These are phyloP conservation scores for Dysphania ambrosioides DNA, from an alignment of 148 eudicot genomes.

Conservation along the genomic window DNA sequence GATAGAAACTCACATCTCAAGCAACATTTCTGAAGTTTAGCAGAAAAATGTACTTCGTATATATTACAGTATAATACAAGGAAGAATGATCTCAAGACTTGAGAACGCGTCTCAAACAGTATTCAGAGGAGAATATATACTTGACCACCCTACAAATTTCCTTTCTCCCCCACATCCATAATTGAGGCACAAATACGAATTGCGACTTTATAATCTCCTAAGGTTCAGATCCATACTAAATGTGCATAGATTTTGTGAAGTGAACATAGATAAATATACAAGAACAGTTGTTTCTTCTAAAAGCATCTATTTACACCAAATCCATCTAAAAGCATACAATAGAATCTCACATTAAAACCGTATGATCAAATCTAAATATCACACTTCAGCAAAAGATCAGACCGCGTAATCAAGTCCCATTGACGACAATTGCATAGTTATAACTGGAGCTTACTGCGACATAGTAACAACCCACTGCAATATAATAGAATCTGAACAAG, in stretches of 20 bases:
- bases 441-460: conserved; percentile 31
- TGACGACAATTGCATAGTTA: conserved; percentile 29
- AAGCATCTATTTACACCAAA: conserved; percentile 10
- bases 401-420: conserved; percentile 20
- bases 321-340: not conserved
- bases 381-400: not conserved
- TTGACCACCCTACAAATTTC: not conserved
- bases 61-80: not conserved
- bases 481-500: conserved; percentile 27
- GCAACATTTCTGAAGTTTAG: not conserved
- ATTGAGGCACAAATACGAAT: not conserved
- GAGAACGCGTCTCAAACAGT: not conserved
- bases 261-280: not conserved
- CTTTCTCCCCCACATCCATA: not conserved
- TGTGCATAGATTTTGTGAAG: not conserved
- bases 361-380: not conserved
- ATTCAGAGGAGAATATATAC: too few relatives aligned
- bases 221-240: not conserved
- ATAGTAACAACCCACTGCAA: conserved; percentile 33
- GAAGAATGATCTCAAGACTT: not conserved
- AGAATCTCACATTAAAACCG: not conserved
- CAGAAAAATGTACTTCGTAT: not conserved
- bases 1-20: not conserved
- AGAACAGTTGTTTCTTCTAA: conserved; percentile 1
- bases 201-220: not conserved